A percentile compares a stretch with the other conserved stretches of the same genome.
Evolutionary conservation across 1,284 basidiomycete genomes (phyloP).

Genomic region (Microbotryum silenes-acaulis): DNA sequence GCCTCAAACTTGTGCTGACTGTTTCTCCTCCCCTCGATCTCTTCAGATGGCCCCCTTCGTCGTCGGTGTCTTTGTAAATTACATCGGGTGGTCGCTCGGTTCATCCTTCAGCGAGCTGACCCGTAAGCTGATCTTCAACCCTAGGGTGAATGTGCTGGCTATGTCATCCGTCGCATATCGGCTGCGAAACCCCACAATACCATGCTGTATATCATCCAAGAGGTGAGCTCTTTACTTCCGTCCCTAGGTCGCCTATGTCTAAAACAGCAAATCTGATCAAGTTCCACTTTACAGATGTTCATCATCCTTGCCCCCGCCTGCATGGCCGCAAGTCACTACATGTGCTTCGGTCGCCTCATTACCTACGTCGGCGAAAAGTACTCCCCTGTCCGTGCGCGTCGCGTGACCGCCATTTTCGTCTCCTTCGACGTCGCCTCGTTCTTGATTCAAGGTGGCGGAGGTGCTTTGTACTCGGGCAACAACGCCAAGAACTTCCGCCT

Average conservation of each 20-base stretch:
- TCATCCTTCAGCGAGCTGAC: neutral
- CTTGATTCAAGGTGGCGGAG: constrained; percentile 28
- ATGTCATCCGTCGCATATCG: constrained; percentile 18
- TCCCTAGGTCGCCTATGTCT: neutral
- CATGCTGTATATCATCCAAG: constrained; percentile 17
- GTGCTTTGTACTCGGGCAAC: constrained; percentile 14
- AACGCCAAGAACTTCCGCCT: constrained; percentile 12
- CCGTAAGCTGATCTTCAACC: neutral
- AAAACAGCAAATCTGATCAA: no score
- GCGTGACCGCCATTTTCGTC: constrained; percentile 27
- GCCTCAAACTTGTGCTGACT: neutral
- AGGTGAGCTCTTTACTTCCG: neutral
- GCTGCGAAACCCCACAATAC: constrained; percentile 12
- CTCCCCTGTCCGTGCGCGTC: constrained; percentile 15
- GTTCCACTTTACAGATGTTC: constrained; percentile 6
- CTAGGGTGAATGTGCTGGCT: constrained; percentile 4
- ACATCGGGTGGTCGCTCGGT: neutral
- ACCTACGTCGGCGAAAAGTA: constrained; percentile 20
- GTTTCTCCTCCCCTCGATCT: neutral
- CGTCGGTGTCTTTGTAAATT: constrained; percentile 9
- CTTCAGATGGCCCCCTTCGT: constrained; percentile 22
- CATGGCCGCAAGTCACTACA: constrained; percentile 21
- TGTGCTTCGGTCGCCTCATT: constrained; percentile 21
- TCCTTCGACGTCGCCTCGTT: constrained; percentile 16
- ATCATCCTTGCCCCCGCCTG: constrained; percentile 24